Conservation (phyloP, 169 alveolate species). For the Perkinsus marinus region DNA sequence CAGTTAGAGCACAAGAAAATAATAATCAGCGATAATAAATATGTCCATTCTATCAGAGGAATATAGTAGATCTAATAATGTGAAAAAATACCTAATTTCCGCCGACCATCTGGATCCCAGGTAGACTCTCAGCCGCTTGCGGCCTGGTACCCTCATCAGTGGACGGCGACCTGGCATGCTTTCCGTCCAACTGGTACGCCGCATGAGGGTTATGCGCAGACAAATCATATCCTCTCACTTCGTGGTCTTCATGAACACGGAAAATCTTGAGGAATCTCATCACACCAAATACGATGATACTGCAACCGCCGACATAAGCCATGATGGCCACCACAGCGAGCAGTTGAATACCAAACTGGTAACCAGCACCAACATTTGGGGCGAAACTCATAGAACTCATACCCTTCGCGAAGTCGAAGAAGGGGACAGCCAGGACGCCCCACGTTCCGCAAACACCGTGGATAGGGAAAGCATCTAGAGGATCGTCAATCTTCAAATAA, state of each 20-base stretch:
- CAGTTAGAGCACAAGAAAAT: too few relatives aligned
- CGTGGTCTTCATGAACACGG: not conserved
- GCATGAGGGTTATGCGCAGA: too few relatives aligned
- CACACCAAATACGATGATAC: not conserved
- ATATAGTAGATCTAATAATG: too few relatives aligned
- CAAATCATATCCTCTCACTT: not conserved
- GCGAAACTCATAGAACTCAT: not conserved
- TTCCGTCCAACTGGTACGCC: too few relatives aligned
- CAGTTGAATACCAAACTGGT: not conserved
- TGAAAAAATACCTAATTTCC: too few relatives aligned
- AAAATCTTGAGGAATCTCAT: not conserved
- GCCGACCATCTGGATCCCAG: too few relatives aligned
- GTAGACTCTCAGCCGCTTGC: too few relatives aligned
- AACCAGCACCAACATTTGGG: not conserved
- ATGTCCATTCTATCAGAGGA: too few relatives aligned
- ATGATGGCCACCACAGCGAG: not conserved
- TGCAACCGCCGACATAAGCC: not conserved
- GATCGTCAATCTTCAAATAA: constrained; percentile 13
- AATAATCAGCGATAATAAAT: too few relatives aligned
- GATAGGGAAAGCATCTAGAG: constrained; percentile 19
- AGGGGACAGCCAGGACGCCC: constrained; percentile 14
- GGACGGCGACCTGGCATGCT: too few relatives aligned
- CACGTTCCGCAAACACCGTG: constrained; percentile 25
- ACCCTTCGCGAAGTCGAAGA: constrained; percentile 10
- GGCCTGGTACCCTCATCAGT: too few relatives aligned